phyloP scores from a whole-genome alignment of 306 rosid species.

The Spatholobus suberectus region DNA sequence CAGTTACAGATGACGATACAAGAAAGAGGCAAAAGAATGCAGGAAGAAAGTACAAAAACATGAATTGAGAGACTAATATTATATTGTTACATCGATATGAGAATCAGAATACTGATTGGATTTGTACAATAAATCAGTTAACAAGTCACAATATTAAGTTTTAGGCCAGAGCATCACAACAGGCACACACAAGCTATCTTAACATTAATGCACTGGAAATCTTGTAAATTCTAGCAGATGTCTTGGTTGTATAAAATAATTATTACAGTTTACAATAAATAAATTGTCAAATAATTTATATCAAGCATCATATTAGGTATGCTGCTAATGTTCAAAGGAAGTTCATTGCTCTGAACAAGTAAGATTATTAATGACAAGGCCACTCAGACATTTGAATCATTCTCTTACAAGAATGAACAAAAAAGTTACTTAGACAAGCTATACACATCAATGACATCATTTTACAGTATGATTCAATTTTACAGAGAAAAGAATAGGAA shows the following conservation, averaged over 20 bases:
- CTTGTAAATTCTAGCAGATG: slow-evolving; percentile 12
- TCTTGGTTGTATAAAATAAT: not conserved
- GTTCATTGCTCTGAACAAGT: not conserved
- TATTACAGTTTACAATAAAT: not conserved
- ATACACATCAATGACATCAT: slow-evolving; percentile 10
- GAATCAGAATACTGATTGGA: slow-evolving; percentile 16
- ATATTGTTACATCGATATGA: not conserved
- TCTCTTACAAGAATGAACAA: slow-evolving; percentile 6
- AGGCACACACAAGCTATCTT: slow-evolving; percentile 3
- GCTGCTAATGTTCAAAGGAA: slow-evolving; percentile 18
- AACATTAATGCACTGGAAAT: slow-evolving; percentile 32
- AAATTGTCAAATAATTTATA: slow-evolving; percentile 15
- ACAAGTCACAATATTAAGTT: slow-evolving; percentile 14
- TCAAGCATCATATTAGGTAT: slow-evolving; percentile 13
- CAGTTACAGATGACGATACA: not conserved
- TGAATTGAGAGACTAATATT: slow-evolving; percentile 13
- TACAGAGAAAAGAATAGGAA: slow-evolving; percentile 35
- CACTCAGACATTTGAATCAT: slow-evolving; percentile 13
- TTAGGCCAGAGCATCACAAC: slow-evolving; percentile 3
- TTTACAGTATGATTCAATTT: too few relatives aligned
- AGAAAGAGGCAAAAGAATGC: slow-evolving; percentile 18
- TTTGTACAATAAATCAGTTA: slow-evolving; percentile 9
- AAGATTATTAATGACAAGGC: slow-evolving; percentile 22
- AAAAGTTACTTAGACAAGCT: not conserved
- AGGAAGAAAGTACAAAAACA: slow-evolving; percentile 11